A percentile compares a stretch with the other conserved stretches of the same genome.
phyloP scores from a whole-genome alignment of 768 basidiomycete genomes.

The Pleurotus cornucopiae region DNA sequence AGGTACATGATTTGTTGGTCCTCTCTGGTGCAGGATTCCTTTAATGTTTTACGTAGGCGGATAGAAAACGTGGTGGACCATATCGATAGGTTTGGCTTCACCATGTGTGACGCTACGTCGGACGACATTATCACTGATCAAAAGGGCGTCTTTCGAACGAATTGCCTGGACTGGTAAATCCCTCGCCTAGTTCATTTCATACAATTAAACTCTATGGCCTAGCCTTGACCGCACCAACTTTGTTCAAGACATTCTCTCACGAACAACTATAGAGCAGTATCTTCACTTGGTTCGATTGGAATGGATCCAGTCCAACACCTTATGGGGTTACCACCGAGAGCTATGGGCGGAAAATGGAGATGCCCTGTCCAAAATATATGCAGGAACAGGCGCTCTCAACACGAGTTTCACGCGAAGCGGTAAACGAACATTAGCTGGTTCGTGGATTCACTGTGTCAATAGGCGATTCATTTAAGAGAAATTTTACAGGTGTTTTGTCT shows the following conservation, averaged over 20 bases:
- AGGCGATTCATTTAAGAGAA: conserved; percentile 7
- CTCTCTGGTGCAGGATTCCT: not conserved
- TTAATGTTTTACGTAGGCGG: conserved; percentile 36
- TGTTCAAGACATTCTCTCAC: conserved; percentile 91
- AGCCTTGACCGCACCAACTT: conserved; percentile 98
- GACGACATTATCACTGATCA: conserved; percentile 83
- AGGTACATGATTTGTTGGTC: conserved; percentile 32
- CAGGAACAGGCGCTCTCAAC: conserved; percentile 89
- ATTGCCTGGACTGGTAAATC: conserved; percentile 88
- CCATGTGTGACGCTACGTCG: conserved; percentile 65
- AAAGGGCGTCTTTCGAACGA: conserved; percentile 88
- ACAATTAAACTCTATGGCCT: conserved; percentile 9
- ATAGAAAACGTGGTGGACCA: conserved; percentile 55
- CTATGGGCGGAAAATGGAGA: conserved; percentile 98
- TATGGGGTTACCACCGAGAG: conserved; percentile 89
- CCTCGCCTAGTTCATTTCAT: not conserved
- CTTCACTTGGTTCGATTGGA: conserved; percentile 73
- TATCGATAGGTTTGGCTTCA: conserved; percentile 82
- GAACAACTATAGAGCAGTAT: conserved; percentile 77
- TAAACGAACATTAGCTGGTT: conserved; percentile 88
- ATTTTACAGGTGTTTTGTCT: conserved; percentile 69
- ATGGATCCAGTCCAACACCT: conserved; percentile 60
- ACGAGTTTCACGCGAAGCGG: conserved; percentile 95
- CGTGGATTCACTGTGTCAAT: conserved; percentile 10
- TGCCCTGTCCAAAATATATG: conserved; percentile 89